phyloP scores from a whole-genome alignment of 257 asterid species.

The Avicennia marina region DNA sequence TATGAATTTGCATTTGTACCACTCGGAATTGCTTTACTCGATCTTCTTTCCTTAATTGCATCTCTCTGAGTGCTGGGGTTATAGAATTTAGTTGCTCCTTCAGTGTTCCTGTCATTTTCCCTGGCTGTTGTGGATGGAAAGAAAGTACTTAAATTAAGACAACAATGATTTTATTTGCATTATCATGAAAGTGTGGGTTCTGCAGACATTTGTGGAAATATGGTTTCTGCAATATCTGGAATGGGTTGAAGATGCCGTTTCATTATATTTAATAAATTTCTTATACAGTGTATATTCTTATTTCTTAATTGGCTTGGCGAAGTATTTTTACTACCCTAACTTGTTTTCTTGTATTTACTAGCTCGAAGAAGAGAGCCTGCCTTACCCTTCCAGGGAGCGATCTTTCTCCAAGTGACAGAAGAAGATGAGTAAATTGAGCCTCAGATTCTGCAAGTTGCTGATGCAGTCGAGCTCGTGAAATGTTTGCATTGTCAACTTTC shows the following conservation, averaged over 20 bases:
- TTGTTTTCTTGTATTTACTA: neutral
- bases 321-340: neutral
- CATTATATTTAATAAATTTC: neutral
- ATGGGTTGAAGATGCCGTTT: neutral
- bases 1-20: slow-evolving; percentile 77
- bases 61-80: slow-evolving; percentile 80
- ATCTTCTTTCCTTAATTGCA: slow-evolving; percentile 81
- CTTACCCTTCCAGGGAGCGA: slow-evolving; percentile 90
- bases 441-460: slow-evolving; percentile 93
- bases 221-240: neutral
- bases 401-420: slow-evolving; percentile 88
- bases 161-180: neutral
- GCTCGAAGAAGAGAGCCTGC: neutral
- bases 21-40: slow-evolving; percentile 74
- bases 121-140: slow-evolving; percentile 61
- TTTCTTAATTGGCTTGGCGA: neutral
- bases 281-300: neutral
- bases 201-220: neutral
- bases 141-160: slow-evolving; percentile 15
- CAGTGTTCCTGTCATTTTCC: slow-evolving; percentile 85
- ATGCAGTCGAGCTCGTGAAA: slow-evolving; percentile 78
- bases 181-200: neutral
- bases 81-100: slow-evolving; percentile 81
- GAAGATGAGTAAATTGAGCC: slow-evolving; percentile 88
- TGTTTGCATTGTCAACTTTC: slow-evolving; percentile 89